Evolutionary conservation across 2,329 filamentous ascomycete genomes (phyloP), one percentile per base, ranked within the genome.

Genomic region (Aspergillus viridinutans): DNA sequence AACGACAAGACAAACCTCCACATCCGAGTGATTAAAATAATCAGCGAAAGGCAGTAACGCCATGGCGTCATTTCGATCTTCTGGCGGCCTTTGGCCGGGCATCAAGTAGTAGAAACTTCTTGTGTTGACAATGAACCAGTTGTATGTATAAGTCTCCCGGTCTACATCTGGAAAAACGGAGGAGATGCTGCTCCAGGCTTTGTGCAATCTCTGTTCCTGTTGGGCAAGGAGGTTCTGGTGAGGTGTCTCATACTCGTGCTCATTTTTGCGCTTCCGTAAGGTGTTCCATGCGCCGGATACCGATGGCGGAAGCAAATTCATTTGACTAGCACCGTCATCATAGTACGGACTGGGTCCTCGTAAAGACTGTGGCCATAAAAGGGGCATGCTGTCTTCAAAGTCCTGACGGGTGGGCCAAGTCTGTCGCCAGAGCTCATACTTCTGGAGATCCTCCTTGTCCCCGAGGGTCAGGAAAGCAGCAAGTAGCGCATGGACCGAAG

Each of bases 401-500:
- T 90, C 87, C 6, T 77, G 71, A 1, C 74, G 72, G 0, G 80
- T 81, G 0, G 91, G 90, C 76, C 90, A 86, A 14, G 89, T 83
- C 54, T 81, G 81, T 66, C 82, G 79, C 89, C 89, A 93, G 20
- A 77, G 70, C 0, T 74, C 72, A 61, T 82, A 82, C 25, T 78
- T 78, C 20, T 74, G 64, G 6, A 77, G 69, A 1, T 72, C 70
- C 56, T 85, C 79, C n/a, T 69, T 60, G 23, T 74, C 67, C 9
- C 71, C 68, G 29, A 87, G 77, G 4, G 84, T 81, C 8, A 92
- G 76, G 57, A 85, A 84, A 1, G 86, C 81, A n/a, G 90, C 88
- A 7, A 94, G 79, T 42, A 90, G 81, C 28, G 86, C 87, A 65
- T 95, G 90, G 23, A 89, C 81, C 1, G 85, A 83, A 47, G 82